Evolutionary conservation across 306 rosid species (phyloP), one percentile per base, ranked within the genome.

Genomic region (Prunus padus): DNA sequence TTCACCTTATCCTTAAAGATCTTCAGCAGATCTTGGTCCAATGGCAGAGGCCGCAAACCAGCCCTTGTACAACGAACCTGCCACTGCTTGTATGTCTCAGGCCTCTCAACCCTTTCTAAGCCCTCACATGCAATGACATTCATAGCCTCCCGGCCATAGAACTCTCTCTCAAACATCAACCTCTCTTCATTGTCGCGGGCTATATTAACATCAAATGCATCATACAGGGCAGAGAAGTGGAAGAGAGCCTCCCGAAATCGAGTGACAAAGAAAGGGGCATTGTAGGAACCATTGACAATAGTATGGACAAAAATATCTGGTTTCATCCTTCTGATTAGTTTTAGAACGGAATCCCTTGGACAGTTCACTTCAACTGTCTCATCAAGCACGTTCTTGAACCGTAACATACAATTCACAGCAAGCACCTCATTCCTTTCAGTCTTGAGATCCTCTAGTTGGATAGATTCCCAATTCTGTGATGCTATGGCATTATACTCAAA

Each of bases 211-310:
- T 89, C 92, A n/a, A 87, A 76, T 76, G 78, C 75, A 33, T 91
- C 89, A 73, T 81, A 87, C 79, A 87, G 18, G 73, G 92, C 84
- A 2, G 89, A 80, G 80, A 78, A 89, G 76, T 84, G 85, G 72
- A 76, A 87, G 5, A 91, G 76, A 5, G 94, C 87, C 82, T 91
- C 97, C 25, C 82, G 71, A 62, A 91, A 91, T 72, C 94, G 73
- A n/a, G 92, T 84, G 76, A 79, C 73, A 65, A 93, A 93, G 86
- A 90, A 87, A 12, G 98, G 98, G 3, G 95, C 95, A 67, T 90
- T 93, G 67, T 86, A 89, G 9, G 91, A 78, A 63, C 98, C 98
- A 73, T 86, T 93, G 3, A 71, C 4, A 49, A 82, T 56, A 40
- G 81, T 14, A 1, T 86, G 88, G 47, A 86, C 82, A 79, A 87